Conservation (phyloP, 2,329 filamentous ascomycete species). For the Epichloe glyceriae region DNA sequence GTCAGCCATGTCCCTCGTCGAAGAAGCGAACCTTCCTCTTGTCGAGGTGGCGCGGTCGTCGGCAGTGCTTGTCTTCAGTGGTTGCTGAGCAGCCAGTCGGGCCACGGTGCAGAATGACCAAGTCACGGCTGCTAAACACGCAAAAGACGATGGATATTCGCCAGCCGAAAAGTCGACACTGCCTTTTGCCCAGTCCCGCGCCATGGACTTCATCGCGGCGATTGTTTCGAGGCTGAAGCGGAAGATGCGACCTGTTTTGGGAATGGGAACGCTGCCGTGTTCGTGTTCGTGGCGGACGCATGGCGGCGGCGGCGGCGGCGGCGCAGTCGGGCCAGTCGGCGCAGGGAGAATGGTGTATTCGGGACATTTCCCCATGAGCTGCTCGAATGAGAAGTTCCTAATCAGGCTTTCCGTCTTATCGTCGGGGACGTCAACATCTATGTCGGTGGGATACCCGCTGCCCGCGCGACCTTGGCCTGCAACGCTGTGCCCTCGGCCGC, state of each 20-base stretch:
- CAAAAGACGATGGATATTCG: slow-evolving; percentile 21
- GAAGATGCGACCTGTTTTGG: slow-evolving; percentile 27
- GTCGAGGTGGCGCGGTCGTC: background rate
- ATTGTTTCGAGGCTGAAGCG: slow-evolving; percentile 23
- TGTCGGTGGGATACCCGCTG: background rate
- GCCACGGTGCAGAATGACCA: slow-evolving; percentile 27
- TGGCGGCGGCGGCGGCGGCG: background rate
- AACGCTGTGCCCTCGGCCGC: background rate
- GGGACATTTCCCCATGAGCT: slow-evolving; percentile 20
- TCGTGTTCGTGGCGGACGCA: slow-evolving; percentile 11
- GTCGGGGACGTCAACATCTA: slow-evolving; percentile 5
- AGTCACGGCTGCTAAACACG: slow-evolving; percentile 25
- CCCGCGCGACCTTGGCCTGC: background rate
- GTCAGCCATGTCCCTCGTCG: background rate
- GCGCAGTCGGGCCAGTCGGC: slow-evolving; percentile 22
- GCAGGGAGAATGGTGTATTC: slow-evolving; percentile 23
- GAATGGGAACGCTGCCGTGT: slow-evolving; percentile 8
- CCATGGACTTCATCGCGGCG: slow-evolving; percentile 16
- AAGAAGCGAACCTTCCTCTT: background rate
- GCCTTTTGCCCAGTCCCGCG: slow-evolving; percentile 5
- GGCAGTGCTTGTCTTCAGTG: background rate
- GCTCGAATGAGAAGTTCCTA: slow-evolving; percentile 10
- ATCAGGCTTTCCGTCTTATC: slow-evolving; percentile 13
- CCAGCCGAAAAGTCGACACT: background rate
- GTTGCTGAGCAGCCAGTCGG: slow-evolving; percentile 10